These are phyloP conservation scores for Psilocybe mexicana DNA, from an alignment of 1,284 basidiomycete genomes.

Conservation along the genomic window DNA sequence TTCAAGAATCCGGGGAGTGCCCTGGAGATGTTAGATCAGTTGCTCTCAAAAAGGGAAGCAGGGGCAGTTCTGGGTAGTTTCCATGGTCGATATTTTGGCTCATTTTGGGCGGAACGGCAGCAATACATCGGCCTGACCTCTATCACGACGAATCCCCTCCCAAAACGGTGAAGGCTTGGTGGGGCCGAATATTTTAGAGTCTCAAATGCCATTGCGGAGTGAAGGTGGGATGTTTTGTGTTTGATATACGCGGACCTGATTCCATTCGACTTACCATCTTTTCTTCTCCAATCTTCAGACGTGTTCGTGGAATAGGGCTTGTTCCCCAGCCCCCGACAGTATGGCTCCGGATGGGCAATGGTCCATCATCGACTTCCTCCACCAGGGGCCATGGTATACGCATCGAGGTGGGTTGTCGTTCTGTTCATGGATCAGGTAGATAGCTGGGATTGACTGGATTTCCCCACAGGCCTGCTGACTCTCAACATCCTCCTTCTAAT, in stretches of 20 bases:
- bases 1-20: not conserved
- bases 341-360: conserved; percentile 9
- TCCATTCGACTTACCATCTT: not conserved
- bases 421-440: not conserved
- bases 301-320: not conserved
- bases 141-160: not conserved
- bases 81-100: not conserved
- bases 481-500: conserved; percentile 60
- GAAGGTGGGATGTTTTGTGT: not conserved
- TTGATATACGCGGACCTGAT: not conserved
- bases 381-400: conserved; percentile 58
- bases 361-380: conserved; percentile 57
- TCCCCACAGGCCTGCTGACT: conserved; percentile 50
- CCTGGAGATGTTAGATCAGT: not conserved
- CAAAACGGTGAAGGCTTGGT: not conserved
- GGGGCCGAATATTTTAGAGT: not conserved
- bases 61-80: not conserved
- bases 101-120: not conserved
- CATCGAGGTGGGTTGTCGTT: conserved; percentile 47
- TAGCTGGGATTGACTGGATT: not conserved
- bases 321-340: not conserved
- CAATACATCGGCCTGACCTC: not conserved
- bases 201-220: not conserved
- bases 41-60: not conserved
- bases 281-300: not conserved